Evolutionary conservation across 1,284 basidiomycete species (phyloP).

Genomic region (Neolentinus lepideus): DNA sequence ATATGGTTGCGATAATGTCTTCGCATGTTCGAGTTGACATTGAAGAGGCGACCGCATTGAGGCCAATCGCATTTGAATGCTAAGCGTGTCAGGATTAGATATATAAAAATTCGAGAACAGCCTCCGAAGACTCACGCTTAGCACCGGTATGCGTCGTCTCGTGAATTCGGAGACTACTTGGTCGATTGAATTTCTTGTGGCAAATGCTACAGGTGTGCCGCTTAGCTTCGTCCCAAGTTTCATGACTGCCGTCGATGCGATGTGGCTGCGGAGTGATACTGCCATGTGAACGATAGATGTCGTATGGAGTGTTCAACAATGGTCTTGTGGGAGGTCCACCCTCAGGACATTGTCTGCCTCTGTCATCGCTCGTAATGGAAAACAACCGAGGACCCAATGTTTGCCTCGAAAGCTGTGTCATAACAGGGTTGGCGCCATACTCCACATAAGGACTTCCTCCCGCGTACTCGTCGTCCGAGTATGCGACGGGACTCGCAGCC

Average conservation of each 20-base stretch:
- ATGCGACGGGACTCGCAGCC: no score
- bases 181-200: constrained; percentile 34
- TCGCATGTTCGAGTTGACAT: constrained; percentile 38
- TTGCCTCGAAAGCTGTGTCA: no score
- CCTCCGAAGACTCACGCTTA: constrained; percentile 26
- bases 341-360: no score
- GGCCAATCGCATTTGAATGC: constrained; percentile 30
- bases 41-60: constrained; percentile 31
- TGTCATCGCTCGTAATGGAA: no score
- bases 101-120: background rate
- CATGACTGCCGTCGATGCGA: background rate
- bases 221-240: constrained; percentile 16
- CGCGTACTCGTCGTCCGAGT: no score
- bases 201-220: constrained; percentile 30
- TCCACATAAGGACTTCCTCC: no score
- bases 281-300: no score
- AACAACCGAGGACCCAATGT: no score
- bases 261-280: no score
- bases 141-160: constrained; percentile 36
- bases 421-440: no score
- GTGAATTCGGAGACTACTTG: constrained; percentile 34
- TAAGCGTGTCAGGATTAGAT: constrained; percentile 8
- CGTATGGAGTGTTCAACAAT: no score
- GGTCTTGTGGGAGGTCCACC: no score
- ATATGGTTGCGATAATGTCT: constrained; percentile 30